Evolutionary conservation across 495 filamentous ascomycete genomes (phyloP), one percentile per base, ranked within the genome.

Genomic region (Stereocaulon alpinum): DNA sequence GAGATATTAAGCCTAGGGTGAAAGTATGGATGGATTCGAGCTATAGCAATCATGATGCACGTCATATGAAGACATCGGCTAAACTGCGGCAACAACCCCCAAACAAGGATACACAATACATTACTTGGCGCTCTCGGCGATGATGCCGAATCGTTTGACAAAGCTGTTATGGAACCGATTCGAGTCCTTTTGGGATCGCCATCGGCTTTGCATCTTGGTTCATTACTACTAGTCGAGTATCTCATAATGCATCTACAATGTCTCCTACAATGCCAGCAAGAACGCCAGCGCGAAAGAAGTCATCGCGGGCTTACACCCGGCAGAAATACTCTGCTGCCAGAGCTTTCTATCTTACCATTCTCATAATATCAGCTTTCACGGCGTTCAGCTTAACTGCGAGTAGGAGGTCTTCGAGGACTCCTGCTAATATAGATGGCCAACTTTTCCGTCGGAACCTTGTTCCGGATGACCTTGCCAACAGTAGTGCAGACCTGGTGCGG

Each of bases 291-390:
- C 57, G 41, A 44, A 34, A 55, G 48, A 55, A 55, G 43, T 27
- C 47, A 47, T 55, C 43, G 15, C 56, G 40, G 49, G 44, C 56
- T 49, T 52, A 29, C 12, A 17, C 27, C 12, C 54, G 48, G 30
- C 54, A 51, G 27, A 66, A 61, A 52, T 72, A 64, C 56, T 63
- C 63, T 30, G 63, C 59, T n/a, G 68, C 68, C 29, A 69, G 67
- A 32, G 66, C 71, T 30, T 75, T 74, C 65, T 73, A 71, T 58
- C 43, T 73, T 40, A 67, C 68, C 18, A 49, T 73, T 42, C 57
- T 71, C 10, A 44, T 69, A 14, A 65, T 73, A 63, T 71, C 67
- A 52, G 52, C 56, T 15, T 59, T 73, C 43, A 58, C 69, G 11
- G 56, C 64, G 17, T 59, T 66, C 40, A 68, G 64, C 57, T 30